Conservation (phyloP, 768 basidiomycete genomes). For the Hemileccinum impolitum region DNA sequence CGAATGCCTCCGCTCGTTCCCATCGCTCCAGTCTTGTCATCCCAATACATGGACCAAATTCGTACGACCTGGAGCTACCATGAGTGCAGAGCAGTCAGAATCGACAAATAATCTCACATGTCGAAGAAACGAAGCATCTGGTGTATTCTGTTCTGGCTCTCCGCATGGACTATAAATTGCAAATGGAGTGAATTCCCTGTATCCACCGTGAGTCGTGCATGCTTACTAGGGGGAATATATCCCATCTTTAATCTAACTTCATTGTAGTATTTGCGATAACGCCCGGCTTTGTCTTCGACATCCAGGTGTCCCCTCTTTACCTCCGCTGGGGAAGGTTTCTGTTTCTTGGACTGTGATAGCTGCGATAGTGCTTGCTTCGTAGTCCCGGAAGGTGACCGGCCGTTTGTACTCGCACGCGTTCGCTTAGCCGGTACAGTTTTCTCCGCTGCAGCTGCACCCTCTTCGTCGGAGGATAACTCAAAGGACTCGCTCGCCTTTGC, state of each 20-base stretch:
- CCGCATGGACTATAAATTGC: conserved; percentile 55
- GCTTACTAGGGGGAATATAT: conserved; percentile 56
- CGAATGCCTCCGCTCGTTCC: conserved; percentile 77
- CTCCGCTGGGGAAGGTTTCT: background rate
- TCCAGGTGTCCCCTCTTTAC: conserved; percentile 31
- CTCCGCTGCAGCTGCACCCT: conserved; percentile 2
- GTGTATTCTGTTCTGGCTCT: conserved; percentile 59
- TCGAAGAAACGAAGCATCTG: conserved; percentile 81
- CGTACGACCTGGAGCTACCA: conserved; percentile 52
- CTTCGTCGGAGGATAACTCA: conserved; percentile 25
- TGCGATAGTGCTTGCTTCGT: background rate
- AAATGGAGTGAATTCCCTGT: background rate
- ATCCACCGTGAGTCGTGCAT: background rate
- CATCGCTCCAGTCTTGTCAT: conserved; percentile 83
- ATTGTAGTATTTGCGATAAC: conserved; percentile 50
- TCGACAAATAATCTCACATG: conserved; percentile 41
- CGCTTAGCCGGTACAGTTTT: conserved; percentile 18
- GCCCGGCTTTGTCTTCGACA: conserved; percentile 46
- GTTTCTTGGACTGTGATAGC: conserved; percentile 8
- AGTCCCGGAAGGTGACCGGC: conserved; percentile 4
- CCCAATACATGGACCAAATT: conserved; percentile 79
- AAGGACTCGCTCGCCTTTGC: background rate
- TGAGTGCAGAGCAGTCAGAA: conserved; percentile 1
- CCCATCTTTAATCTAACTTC: conserved; percentile 54
- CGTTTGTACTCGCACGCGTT: conserved; percentile 26